Conservation (phyloP, 179 eudicot genomes). For the Heliamphora pulchella region DNA sequence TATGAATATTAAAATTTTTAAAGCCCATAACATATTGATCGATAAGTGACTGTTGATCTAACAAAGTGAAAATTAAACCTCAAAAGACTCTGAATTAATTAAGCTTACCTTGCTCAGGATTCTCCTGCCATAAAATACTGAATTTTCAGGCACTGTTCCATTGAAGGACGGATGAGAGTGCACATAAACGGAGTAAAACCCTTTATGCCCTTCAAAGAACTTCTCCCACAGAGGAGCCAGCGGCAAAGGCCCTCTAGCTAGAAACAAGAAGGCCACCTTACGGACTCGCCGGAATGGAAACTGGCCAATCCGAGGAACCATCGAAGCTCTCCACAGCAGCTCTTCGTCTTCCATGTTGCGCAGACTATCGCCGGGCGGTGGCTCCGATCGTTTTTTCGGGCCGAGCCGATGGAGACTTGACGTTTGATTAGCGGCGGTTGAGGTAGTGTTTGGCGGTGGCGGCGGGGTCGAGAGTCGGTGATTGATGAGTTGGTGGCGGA, state of each 20-base stretch:
- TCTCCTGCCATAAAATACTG: conserved; percentile 36
- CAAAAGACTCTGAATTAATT: too few relatives aligned
- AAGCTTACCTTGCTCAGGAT: conserved; percentile 32
- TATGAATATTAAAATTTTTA: too few relatives aligned
- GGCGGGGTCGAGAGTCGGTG: background rate
- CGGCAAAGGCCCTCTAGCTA: conserved; percentile 34
- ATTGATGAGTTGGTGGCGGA: background rate
- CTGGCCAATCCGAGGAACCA: conserved; percentile 19
- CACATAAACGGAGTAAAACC: conserved; percentile 31
- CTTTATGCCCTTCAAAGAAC: conserved; percentile 33
- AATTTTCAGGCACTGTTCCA: conserved; percentile 17
- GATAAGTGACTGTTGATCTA: too few relatives aligned
- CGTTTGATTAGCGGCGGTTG: background rate
- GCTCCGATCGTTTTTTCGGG: background rate
- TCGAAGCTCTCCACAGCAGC: conserved; percentile 50
- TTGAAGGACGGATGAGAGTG: conserved; percentile 33
- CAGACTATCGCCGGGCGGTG: background rate
- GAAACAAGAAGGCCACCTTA: conserved; percentile 40
- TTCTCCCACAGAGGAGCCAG: conserved; percentile 41
- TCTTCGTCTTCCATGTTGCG: conserved; percentile 36
- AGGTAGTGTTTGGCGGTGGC: background rate
- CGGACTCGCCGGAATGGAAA: conserved; percentile 14
- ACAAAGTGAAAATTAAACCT: background rate
- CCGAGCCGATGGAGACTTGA: too few relatives aligned
- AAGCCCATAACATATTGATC: too few relatives aligned